Evolutionary conservation across 73 alveolate genomes (phyloP), one percentile per base, ranked within the genome.

Genomic region (Diophrys appendiculata): DNA sequence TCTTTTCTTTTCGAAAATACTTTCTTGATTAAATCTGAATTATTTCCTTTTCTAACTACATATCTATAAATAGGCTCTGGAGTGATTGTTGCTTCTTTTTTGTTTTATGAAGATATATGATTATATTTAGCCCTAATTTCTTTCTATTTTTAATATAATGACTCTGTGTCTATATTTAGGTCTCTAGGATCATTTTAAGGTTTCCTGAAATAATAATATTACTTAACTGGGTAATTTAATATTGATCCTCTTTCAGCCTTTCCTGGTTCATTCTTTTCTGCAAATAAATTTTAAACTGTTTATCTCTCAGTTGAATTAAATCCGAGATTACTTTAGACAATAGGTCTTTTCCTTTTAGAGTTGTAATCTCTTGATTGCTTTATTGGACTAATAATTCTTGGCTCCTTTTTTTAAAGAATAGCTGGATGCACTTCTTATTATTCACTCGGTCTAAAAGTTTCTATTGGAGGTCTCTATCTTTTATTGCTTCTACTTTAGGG

Each of bases 21-120:
- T 29, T 64, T 29, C 24, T 77, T 72, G 23, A 82, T 74, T 35
- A 82, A 72, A 8, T 72, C 70, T 1, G 85, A 73, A 68, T 82
- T 82, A 29, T 82, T 82, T 13, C 90, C 90, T 31, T 71, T 69
- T 1, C 28, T 33, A 2, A 82, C 74, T 23, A 82, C 60, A 75
- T 30, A 82, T 52, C 68, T 73, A 43, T 43, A 43, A 18, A 43
- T 43, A 43, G 60, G n/a, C 5, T 43, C 60, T 11, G 65, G 31
- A 78, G 73, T 80, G 69, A 68, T 78, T n/a, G n/a, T n/a, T n/a
- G n/a, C n/a, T n/a, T n/a, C 18, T 43, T 5, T 43, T 43, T 43
- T 43, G 60, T 18, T 43, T 43, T 11, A 18, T 43, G 60, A 43
- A 43, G 60, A 11, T 43, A 43, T 43, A 43, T 43, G 5, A 18